Evolutionary conservation across 257 asterid genomes (phyloP), one percentile per base, ranked within the genome.

Genomic region (Lycium ferocissimum): DNA sequence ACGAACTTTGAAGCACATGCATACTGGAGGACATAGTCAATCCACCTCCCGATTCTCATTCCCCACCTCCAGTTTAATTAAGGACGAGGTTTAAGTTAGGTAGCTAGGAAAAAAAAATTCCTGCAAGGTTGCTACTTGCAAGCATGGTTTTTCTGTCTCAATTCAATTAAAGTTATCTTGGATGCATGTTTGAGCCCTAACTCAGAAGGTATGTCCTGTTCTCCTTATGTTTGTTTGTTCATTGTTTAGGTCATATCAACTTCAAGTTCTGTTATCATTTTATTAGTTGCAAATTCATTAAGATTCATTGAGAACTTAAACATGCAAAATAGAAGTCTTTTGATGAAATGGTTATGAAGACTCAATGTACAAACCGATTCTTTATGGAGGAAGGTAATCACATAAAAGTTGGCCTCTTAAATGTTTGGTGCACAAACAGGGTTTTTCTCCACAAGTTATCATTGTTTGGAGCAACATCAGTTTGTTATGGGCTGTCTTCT

Each of bases 201-300:
- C 35, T 43, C 80, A 72, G 5, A 71, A 71, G 80, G 80, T 72
- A 43, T 43, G 37, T 72, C 58, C 45, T 72, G 57, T 43, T 72
- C 37, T 43, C 2, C 9, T 71, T 4, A 18, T 18, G 17, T 43
- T 71, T 9, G 18, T 40, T 43, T 22, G 58, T 9, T 43, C 17
- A 0, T 71, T 71, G 26, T 71, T 71, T 45, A 9, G 49, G 10
- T 72, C 35, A 17, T 71, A 71, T 71, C 18, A 71, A 9, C 35
- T 18, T 72, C 57, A 10, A 43, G 35, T n/a, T 51, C 80, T 9
- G 10, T 43, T 14, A 45, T 72, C 57, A 9, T 45, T 71, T n/a
- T 59, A 72, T 43, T 43, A 0, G 57, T 72, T 43, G 80, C 80
- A 72, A 26, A 43, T 40, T 72, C 57, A 72, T 43, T 43, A 2